Percentiles rank a stretch among this genome's conserved stretches.
Evolutionary conservation across 2,329 filamentous ascomycete species (phyloP).

Genomic region (Botrytis fragariae): DNA sequence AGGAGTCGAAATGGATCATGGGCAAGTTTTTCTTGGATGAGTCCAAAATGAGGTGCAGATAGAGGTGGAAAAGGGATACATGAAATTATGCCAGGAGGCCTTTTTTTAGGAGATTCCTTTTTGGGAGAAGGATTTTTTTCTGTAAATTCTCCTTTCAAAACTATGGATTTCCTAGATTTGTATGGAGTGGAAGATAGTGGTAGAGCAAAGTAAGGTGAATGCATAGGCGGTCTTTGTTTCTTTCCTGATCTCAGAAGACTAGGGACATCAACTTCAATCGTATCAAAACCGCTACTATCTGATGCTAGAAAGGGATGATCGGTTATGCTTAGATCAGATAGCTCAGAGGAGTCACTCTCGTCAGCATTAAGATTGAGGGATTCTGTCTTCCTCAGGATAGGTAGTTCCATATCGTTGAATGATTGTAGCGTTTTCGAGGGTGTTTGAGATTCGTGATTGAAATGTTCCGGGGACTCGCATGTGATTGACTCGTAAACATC

Average conservation of each 20-base stretch:
- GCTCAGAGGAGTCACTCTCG: slow-evolving; percentile 18
- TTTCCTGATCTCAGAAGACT: slow-evolving; percentile 10
- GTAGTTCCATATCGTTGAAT: not conserved
- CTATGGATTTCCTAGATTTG: slow-evolving; percentile 1
- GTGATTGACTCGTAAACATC: slow-evolving; percentile 6
- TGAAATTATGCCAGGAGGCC: slow-evolving; percentile 43
- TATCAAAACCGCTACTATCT: slow-evolving; percentile 24
- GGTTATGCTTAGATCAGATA: slow-evolving; percentile 24
- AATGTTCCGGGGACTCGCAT: not conserved
- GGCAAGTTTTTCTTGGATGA: slow-evolving; percentile 79
- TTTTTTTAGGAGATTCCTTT: slow-evolving; percentile 24
- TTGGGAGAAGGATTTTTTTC: not conserved
- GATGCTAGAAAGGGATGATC: slow-evolving; percentile 26
- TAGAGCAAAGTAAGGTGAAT: slow-evolving; percentile 37
- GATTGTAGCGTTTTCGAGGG: slow-evolving; percentile 12
- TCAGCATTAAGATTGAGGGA: not conserved
- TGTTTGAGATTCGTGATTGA: slow-evolving; percentile 20
- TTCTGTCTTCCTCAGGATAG: slow-evolving; percentile 1
- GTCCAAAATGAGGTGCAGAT: slow-evolving; percentile 62
- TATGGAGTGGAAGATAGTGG: slow-evolving; percentile 19
- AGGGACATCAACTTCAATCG: slow-evolving; percentile 21
- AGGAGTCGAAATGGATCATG: slow-evolving; percentile 76
- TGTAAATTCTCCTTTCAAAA: not conserved
- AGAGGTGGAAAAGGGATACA: slow-evolving; percentile 67
- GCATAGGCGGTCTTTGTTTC: slow-evolving; percentile 31